Percentiles rank a stretch among this genome's conserved stretches.
Evolutionary conservation across 2,329 filamentous ascomycete species (phyloP).

Genomic region (Fusarium sp.): DNA sequence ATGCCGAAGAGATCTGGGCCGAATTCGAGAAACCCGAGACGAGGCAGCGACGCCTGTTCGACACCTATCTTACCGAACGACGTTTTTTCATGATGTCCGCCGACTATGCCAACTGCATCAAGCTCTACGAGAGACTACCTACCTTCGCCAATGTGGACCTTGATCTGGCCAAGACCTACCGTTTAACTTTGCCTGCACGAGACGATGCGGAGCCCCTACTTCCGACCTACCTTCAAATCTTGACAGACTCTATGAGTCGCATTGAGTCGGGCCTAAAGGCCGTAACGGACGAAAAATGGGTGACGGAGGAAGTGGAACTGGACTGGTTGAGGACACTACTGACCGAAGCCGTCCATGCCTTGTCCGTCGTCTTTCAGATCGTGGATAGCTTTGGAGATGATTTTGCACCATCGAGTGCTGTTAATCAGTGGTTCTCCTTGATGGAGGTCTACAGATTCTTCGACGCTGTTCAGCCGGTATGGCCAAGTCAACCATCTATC

Average conservation of each 20-base stretch:
- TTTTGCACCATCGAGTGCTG: conserved; percentile 65
- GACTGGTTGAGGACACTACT: conserved; percentile 71
- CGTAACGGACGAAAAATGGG: conserved; percentile 60
- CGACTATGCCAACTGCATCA: conserved; percentile 63
- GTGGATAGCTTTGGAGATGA: conserved; percentile 65
- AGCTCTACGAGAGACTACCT: conserved; percentile 53
- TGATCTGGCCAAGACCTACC: conserved; percentile 46
- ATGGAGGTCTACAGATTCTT: conserved; percentile 76
- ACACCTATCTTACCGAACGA: conserved; percentile 76
- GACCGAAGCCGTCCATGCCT: conserved; percentile 75
- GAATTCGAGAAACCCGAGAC: conserved; percentile 70
- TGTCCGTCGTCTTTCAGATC: conserved; percentile 79
- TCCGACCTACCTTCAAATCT: conserved; percentile 58
- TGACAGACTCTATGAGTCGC: conserved; percentile 59
- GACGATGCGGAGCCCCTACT: conserved; percentile 57
- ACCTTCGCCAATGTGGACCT: conserved; percentile 44
- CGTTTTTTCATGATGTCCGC: conserved; percentile 72
- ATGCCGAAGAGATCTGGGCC: conserved; percentile 63
- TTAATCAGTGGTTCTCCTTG: conserved; percentile 78
- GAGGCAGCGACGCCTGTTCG: conserved; percentile 73
- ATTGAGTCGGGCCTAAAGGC: conserved; percentile 60
- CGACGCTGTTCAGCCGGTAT: conserved; percentile 61
- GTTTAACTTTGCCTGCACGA: conserved; percentile 43
- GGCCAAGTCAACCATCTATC: conserved; percentile 13
- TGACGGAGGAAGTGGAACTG: conserved; percentile 62